Base-by-base conservation (phyloP, 352 stramenopile species). In the Phytophthora agathidicida region DNA sequence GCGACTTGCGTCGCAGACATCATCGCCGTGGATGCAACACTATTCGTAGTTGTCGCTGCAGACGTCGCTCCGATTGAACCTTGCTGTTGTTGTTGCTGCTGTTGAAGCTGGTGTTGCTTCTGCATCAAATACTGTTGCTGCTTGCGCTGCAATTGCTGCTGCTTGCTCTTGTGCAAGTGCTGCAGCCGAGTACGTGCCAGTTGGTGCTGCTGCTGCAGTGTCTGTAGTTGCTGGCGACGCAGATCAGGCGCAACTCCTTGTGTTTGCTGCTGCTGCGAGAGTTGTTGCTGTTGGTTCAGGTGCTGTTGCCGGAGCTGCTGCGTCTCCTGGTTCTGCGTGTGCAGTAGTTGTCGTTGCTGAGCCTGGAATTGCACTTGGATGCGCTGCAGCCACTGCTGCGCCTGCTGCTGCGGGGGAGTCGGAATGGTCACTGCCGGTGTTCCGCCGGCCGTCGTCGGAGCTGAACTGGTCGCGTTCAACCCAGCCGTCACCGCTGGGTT, bases 301-400 rank as follows among this genome's bases (percentile, higher is more conserved):
- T 94, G 86, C 35, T 91, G 77, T 36, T 89, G 82, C 5, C 83
- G 81, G 35, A 94, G 65, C 46, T 87, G 77, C 61, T 89, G 75
- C 28, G 80, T 89, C 53, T 94, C 86, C 48, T 90, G 81, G 53
- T 93, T 87, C 22, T 92, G 83, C 9, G 76, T 83, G 24, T 86
- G 75, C 20, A 92, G 47, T 24, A 93, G 36, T 39, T 88, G 77
- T 14, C 89, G 81, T 28, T 91, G 79, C 43, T 94, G 85, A 0
- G 79, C 83, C 32, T 91, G 83, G 52, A 91, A 94, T 52, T 93
- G 85, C 20, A 88, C 81, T 44, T 93, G 85, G 8, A 94, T 82
- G 4, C 82, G 80, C 44, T 92, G 80, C n/a, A 94, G 58, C 73
- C 74, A 88, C 55, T 94, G 85, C 55, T 94, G 85, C 10, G 81